Percentiles rank a stretch among this genome's conserved stretches.
Conservation (phyloP, 1,139 yeast genomes). For the Yamadazyma diospyri region DNA sequence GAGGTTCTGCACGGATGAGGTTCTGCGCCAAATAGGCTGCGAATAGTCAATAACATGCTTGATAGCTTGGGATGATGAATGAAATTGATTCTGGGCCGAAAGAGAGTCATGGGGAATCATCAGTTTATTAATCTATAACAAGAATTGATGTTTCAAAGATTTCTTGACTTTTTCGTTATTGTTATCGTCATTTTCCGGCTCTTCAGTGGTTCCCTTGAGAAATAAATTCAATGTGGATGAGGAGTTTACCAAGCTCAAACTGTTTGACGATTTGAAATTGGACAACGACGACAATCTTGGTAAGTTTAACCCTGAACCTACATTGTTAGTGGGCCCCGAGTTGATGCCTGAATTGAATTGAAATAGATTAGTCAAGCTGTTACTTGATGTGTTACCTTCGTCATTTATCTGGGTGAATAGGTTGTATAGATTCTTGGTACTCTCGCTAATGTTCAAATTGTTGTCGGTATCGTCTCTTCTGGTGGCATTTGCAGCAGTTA, state of each 20-base stretch:
- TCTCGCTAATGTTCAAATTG: conserved; percentile 19
- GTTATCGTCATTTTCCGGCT: conserved; percentile 8
- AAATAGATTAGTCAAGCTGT: conserved; percentile 28
- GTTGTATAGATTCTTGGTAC: conserved; percentile 26
- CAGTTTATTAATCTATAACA: no score
- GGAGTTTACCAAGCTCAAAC: conserved; percentile 12
- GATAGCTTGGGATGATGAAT: no score
- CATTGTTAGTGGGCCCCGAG: conserved; percentile 1
- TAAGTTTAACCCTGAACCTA: conserved; percentile 10
- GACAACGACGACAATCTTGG: conserved; percentile 15
- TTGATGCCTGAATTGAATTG: conserved; percentile 15
- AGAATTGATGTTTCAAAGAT: conserved; percentile 11
- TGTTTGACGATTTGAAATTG: conserved; percentile 13
- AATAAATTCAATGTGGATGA: conserved; percentile 15
- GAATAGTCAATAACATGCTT: no score
- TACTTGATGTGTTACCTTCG: conserved; percentile 20
- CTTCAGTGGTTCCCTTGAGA: conserved; percentile 6
- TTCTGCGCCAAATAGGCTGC: no score
- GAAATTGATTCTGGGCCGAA: no score
- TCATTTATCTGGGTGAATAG: conserved; percentile 29
- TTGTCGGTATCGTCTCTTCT: conserved; percentile 9
- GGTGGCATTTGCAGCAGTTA: conserved; percentile 13
- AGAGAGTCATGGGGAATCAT: no score
- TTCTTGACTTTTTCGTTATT: conserved; percentile 10
- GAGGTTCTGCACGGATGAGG: no score